phyloP scores from a whole-genome alignment of 441 rosid genomes.

The Geranium incanum region DNA sequence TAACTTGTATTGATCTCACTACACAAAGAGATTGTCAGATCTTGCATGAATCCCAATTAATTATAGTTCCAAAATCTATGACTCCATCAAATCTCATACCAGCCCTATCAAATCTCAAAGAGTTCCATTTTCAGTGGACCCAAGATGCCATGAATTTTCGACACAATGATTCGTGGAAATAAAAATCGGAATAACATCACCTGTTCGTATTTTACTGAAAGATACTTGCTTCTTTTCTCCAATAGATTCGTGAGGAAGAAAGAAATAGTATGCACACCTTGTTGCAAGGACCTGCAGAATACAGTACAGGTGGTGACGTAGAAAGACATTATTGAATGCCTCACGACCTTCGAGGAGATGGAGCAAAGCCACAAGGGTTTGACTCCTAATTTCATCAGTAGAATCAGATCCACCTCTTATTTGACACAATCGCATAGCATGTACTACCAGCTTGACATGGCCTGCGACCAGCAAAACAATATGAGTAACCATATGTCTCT shows the following conservation, averaged over 20 bases:
- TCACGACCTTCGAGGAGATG: constrained; percentile 61
- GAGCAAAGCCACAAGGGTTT: constrained; percentile 61
- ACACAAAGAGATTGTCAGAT: background rate
- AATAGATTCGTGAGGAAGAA: background rate
- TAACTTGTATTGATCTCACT: background rate
- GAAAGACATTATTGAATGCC: constrained; percentile 65
- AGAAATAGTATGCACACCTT: constrained; percentile 42
- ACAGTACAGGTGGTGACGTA: constrained; percentile 82
- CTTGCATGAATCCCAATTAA: constrained; percentile 1
- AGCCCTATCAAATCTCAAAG: background rate
- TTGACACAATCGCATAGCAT: constrained; percentile 78
- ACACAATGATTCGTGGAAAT: constrained; percentile 9
- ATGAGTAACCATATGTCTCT: background rate
- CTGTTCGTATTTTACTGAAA: background rate
- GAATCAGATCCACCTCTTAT: constrained; percentile 42
- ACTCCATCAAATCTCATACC: constrained; percentile 1
- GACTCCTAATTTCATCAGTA: constrained; percentile 39
- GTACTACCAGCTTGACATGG: constrained; percentile 67
- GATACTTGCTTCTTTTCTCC: background rate
- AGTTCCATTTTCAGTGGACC: background rate
- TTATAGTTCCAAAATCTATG: background rate
- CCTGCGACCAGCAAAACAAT: constrained; percentile 46
- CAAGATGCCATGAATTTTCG: background rate
- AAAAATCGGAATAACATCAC: background rate
- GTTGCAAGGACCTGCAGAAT: constrained; percentile 70